Conservation (phyloP, 1,139 yeast genomes). For the Pichia sp. region DNA sequence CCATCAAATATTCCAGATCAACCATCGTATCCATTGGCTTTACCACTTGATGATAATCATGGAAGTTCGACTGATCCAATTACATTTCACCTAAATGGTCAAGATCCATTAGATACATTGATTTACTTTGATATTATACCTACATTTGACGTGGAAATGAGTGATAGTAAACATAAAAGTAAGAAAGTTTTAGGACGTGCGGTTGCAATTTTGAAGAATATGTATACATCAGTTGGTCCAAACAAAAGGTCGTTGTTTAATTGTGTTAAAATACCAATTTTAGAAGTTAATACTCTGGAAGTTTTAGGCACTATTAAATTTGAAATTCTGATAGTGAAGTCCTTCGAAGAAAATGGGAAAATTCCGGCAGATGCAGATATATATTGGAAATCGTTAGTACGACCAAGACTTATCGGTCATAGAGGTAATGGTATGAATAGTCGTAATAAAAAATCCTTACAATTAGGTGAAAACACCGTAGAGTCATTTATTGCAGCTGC, state of each 20-base stretch:
- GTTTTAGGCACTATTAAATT: constrained; percentile 73
- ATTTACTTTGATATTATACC: constrained; percentile 85
- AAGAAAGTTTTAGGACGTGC: constrained; percentile 74
- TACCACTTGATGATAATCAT: constrained; percentile 77
- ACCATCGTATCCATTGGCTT: constrained; percentile 66
- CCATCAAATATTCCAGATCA: constrained; percentile 43
- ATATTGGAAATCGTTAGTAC: constrained; percentile 86
- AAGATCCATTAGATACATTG: constrained; percentile 48
- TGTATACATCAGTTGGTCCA: constrained; percentile 64
- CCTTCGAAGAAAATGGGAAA: constrained; percentile 71
- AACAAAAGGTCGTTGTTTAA: constrained; percentile 64
- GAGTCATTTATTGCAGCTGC: constrained; percentile 97
- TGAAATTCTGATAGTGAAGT: constrained; percentile 64
- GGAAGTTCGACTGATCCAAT: constrained; percentile 80
- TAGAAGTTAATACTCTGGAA: constrained; percentile 66
- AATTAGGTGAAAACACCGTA: constrained; percentile 91
- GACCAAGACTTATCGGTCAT: constrained; percentile 93
- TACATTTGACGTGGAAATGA: constrained; percentile 68
- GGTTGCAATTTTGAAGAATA: constrained; percentile 62
- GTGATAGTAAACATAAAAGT: constrained; percentile 18
- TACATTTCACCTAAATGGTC: constrained; percentile 56
- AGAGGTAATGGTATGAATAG: constrained; percentile 92
- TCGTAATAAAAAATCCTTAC: constrained; percentile 63
- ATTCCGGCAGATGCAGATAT: constrained; percentile 66
- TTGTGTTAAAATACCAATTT: constrained; percentile 66